Evolutionary conservation across 306 rosid species (phyloP), one percentile per base, ranked within the genome.

Genomic region (Rosa chinensis): DNA sequence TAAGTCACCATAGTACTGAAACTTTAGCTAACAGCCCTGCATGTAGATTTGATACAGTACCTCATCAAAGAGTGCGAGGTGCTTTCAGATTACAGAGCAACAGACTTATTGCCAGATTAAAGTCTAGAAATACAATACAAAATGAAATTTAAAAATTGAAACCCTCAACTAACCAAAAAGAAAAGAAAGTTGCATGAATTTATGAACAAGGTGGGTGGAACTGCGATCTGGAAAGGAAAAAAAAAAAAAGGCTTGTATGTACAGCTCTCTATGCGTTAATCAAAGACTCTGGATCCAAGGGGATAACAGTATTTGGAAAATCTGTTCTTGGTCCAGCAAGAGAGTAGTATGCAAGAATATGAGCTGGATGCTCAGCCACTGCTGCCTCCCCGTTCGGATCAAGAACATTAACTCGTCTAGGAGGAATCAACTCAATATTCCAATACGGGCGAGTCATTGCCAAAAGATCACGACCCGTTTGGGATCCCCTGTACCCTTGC

Each of bases 261-360:
- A 86, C 86, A 89, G 81, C 53, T 80, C 53, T 80, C 88, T 87
- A 91, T 10, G 47, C 40, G 55, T 80, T 12, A 77, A 84, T 78
- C n/a, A 56, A 75, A 63, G 86, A 21, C 61, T 64, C 84, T 45
- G 88, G 83, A 74, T 81, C 86, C 91, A 95, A 78, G 25, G 97
- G 97, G 35, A 69, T 81, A 23, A 95, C 99, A 48, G 86, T 85
- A 40, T 83, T 82, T 11, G 99, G 97, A 84, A 81, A 93, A 86
- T 95, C 99, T 70, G 86, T 80, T 87, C 99, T 89, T 40, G 66
- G 99, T 71, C 99, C 99, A 48, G 97, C 99, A 71, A 95, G 97
- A 52, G 99, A 95, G 94, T 95, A 95, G 80, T 93, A 95, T 7
- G 97, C 99, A 73, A 95, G 98, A 75, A 95, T 89, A 40, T 95